Conservation (phyloP, 2,329 filamentous ascomycete species). For the Venturia asperata region DNA sequence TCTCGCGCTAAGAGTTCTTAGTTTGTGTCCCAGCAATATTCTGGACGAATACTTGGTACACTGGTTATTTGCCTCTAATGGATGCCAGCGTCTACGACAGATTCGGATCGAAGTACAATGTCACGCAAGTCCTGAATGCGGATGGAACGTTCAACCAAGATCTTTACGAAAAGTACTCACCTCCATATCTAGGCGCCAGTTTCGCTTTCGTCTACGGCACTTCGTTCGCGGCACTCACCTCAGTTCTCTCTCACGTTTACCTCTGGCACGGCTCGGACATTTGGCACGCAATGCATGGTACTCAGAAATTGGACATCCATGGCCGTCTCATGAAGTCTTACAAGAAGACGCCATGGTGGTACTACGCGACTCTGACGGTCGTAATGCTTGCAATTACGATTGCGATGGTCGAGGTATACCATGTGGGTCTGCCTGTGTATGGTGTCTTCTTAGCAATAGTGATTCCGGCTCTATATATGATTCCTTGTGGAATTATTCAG, state of each 20-base stretch:
- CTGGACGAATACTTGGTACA: slow-evolving; percentile 23
- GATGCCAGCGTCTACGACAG: slow-evolving; percentile 31
- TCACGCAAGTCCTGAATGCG: slow-evolving; percentile 28
- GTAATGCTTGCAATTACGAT: slow-evolving; percentile 41
- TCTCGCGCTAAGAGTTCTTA: slow-evolving; percentile 74
- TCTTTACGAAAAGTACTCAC: slow-evolving; percentile 33
- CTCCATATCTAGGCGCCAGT: slow-evolving; percentile 33
- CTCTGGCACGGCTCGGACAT: slow-evolving; percentile 34
- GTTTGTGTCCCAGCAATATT: slow-evolving; percentile 40
- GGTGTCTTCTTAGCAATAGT: slow-evolving; percentile 39
- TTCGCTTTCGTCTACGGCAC: slow-evolving; percentile 35
- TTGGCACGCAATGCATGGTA: slow-evolving; percentile 32
- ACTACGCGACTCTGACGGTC: slow-evolving; percentile 46
- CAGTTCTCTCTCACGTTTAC: slow-evolving; percentile 31
- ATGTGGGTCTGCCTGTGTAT: slow-evolving; percentile 46
- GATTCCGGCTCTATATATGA: slow-evolving; percentile 22
- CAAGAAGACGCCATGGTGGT: slow-evolving; percentile 31
- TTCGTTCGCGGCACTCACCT: slow-evolving; percentile 33
- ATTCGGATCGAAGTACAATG: slow-evolving; percentile 30
- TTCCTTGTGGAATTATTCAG: slow-evolving; percentile 56
- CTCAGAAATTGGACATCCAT: slow-evolving; percentile 31
- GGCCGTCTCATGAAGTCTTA: slow-evolving; percentile 28
- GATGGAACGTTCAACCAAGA: slow-evolving; percentile 29
- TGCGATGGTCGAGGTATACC: slow-evolving; percentile 40
- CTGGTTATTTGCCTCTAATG: slow-evolving; percentile 30